Evolutionary conservation across 2,329 filamentous ascomycete genomes (phyloP), one percentile per base, ranked within the genome.

Genomic region (Alternaria gaisen): DNA sequence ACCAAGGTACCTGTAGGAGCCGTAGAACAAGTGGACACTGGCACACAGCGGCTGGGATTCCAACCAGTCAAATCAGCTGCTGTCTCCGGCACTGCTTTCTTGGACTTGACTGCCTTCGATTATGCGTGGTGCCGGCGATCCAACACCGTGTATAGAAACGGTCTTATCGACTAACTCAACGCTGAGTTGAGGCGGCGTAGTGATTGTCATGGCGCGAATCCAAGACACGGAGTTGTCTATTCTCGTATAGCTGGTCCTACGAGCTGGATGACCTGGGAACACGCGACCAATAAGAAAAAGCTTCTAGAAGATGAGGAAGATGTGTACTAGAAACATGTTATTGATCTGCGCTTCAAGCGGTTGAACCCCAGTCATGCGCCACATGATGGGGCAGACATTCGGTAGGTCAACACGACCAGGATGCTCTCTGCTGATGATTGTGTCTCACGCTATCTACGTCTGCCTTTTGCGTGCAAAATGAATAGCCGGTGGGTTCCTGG

Each of bases 1-100:
- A 59, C 55, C 61, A 54, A 48, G 65, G 50, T 53, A 63, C 55
- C 60, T 56, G 54, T 68, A 52, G 67, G 72, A 73, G 64, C 57
- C 58, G 61, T 69, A 41, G 64, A 73, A 70, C 60, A 70, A 72
- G 65, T 42, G 46, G 50, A 50, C 36, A 20, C 47, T 52, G 44
- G n/a, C 18, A 54, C 41, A 53, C 47, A 18, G 47, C 48, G 42
- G 24, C 38, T 58, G 41, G 56, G n/a, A 28, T 24, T 41, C 24
- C 24, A 22, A 26, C 43, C 50, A 51, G 50, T 59, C 12, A 38
- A 24, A 42, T 46, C 34, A 22, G 44, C 38, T 38, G 30, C 48
- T 26, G 18, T 46, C 38, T 40, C 46, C 53, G 46, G 53, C 46
- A 34, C 53, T 56, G 40, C 36, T 40, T 11, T 26, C 38, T 53